Base-by-base conservation (phyloP, 345 rosid genomes). In the Eutrema heterophyllum region DNA sequence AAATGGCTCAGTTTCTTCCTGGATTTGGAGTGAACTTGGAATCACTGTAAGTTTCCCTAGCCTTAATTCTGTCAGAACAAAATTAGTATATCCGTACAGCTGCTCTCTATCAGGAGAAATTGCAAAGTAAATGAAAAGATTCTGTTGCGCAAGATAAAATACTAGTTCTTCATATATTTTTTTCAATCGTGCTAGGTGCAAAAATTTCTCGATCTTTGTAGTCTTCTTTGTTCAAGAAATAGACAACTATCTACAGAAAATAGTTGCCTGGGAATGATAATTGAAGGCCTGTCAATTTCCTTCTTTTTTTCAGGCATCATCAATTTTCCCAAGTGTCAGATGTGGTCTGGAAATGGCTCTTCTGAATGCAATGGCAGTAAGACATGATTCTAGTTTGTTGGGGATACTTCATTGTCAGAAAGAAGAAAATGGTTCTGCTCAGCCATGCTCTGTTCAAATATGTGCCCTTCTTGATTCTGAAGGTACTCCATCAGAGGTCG, bases 311-410 rank as follows among this genome's bases (percentile, higher is more conserved):
- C 82, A 94, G 97, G 93, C 83, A 78, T 71, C 75, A 80, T 85
- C 95, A 30, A 78, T 94, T 80, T 88, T 86, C 73, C 93, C 96
- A 7, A 94, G 96, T 85, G 96, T 94, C 68, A 81, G 93, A 83
- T 94, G 93, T 76, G 98, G 98, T 78, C 68, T 94, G 69, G 98
- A 94, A 86, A 89, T 91, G 98, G 97, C 97, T 67, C 80, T 94
- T 50, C 86, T 94, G 60, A 87, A 78, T 78, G 97, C 89, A 33
- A 44, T 89, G 43, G 90, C 94, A 41, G 86, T 52, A 74, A 86
- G 83, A 53, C 80, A 83, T 79, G 83, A 84, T 76, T 82, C 83
- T 51, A 81, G 83, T 78, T 80, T 94, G 71, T 64, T 86, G 50
- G 73, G 72, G 71, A 74, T 89, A 56, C 86, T 85, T 48, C 74